Conservation (phyloP, 805 yeast species). For the Suhomyces prunicola region DNA sequence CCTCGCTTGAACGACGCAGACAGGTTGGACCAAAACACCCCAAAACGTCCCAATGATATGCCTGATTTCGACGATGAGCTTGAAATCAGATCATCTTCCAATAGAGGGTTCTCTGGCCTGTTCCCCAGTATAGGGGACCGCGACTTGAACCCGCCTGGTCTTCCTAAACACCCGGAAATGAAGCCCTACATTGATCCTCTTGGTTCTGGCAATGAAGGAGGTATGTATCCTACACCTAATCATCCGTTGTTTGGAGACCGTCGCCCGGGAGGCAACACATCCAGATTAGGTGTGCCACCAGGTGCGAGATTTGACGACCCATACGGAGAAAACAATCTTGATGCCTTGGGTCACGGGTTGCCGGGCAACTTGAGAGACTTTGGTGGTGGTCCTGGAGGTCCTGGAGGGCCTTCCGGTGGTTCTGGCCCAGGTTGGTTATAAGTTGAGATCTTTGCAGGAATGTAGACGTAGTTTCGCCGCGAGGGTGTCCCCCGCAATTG, state of each 20-base stretch:
- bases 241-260: conserved; percentile 50
- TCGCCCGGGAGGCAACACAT: conserved; percentile 17
- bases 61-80: conserved; percentile 57
- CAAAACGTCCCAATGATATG: conserved; percentile 31
- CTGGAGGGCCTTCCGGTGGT: conserved; percentile 8
- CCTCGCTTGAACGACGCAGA: conserved; percentile 5
- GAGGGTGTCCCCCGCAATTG: not conserved
- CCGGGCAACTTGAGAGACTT: conserved; percentile 36
- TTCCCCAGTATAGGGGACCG: conserved; percentile 44
- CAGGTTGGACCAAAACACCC: not conserved
- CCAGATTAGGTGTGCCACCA: conserved; percentile 37
- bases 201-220: conserved; percentile 35
- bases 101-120: conserved; percentile 4
- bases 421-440: conserved; percentile 2
- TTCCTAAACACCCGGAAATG: conserved; percentile 39
- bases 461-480: not conserved
- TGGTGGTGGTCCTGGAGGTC: conserved; percentile 6
- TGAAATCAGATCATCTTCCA: conserved; percentile 27
- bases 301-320: conserved; percentile 58
- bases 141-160: conserved; percentile 50
- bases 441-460: not conserved
- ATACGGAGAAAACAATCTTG: conserved; percentile 41
- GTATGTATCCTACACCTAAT: conserved; percentile 51
- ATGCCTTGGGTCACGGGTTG: conserved; percentile 43
- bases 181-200: conserved; percentile 45